Base-by-base conservation (phyloP, 2,329 filamentous ascomycete genomes). In the Alternaria sp. region DNA sequence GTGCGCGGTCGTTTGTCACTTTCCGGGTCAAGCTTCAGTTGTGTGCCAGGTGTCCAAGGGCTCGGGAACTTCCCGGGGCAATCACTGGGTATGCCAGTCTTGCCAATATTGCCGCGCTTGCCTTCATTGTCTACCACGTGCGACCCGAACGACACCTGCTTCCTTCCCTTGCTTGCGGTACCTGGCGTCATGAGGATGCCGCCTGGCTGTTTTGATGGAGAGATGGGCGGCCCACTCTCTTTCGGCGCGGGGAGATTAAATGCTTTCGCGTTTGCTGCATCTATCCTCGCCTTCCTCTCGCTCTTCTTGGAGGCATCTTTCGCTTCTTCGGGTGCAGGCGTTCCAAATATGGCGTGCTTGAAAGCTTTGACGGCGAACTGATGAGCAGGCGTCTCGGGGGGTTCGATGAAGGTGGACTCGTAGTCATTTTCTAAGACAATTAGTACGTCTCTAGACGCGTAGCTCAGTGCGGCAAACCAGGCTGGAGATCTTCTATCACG, bases 301-400 rank as follows among this genome's bases (percentile, higher is more conserved):
- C 65, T 61, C 36, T 70, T 73, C 61, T 73, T 75, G 1, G 62
- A 60, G 12, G 62, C 57, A 23, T 73, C 67, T 30, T 65, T 72
- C 36, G 69, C 79, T 28, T 86, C 82, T 44, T 84, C 81, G 11
- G 84, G 84, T 21, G 85, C 84, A 13, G 88, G 88, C 1, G 88
- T 90, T 25, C 88, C 88, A 78, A 89, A 90, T 59, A 91, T 79
- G 46, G 87, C 86, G 64, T 88, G 87, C 71, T 87, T 89, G 78
- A 90, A 89, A 15, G 89, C 89, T 71, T 89, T 88, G 59, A 89
- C 86, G 17, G 88, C 88, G 74, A 91, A 91, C 21, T 90, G 83
- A 50, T 88, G 88, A 50, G 88, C 89, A 9, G 89, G 89, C 1
- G 89, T 90, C 68, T 89, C 87, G 54, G 88, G 88, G 7, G 85